phyloP scores from a whole-genome alignment of 441 rosid species.

The Croton laevigatus region DNA sequence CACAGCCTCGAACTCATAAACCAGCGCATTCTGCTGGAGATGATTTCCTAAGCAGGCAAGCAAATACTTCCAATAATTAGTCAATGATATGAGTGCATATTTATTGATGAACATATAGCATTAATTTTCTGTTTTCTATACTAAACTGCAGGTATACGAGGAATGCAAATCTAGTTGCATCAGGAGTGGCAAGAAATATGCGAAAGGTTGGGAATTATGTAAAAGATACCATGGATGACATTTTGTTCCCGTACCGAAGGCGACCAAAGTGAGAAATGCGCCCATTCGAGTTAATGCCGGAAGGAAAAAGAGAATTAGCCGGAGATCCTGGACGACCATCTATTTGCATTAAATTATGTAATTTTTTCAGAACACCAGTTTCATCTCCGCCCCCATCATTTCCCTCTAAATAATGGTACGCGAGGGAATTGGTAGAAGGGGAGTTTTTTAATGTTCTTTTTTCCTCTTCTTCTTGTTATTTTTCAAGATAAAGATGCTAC shows the following conservation, averaged over 20 bases:
- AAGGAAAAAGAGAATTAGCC: neutral
- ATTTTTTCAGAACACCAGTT: neutral
- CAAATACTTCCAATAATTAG: neutral
- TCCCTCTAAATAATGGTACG: neutral
- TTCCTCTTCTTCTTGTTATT: neutral
- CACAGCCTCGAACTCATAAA: constrained; percentile 33
- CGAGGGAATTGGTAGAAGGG: neutral
- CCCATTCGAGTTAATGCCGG: neutral
- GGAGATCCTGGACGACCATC: constrained; percentile 5
- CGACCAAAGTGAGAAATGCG: constrained; percentile 48
- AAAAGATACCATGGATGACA: constrained; percentile 61
- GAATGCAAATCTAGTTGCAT: constrained; percentile 68
- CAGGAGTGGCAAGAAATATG: constrained; percentile 71
- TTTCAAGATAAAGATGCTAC: neutral
- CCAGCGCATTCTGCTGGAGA: constrained; percentile 40
- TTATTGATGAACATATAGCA: neutral
- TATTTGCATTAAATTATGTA: neutral
- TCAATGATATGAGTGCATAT: too few species aligned
- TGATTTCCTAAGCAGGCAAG: constrained; percentile 61
- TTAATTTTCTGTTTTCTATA: neutral
- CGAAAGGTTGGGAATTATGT: constrained; percentile 61
- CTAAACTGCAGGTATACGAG: constrained; percentile 57
- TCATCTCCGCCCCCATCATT: neutral
- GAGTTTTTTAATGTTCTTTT: neutral
- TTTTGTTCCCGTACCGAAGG: constrained; percentile 56